Base-by-base conservation (phyloP, 2,329 filamentous ascomycete species). In the Aureobasidium namibiae region DNA sequence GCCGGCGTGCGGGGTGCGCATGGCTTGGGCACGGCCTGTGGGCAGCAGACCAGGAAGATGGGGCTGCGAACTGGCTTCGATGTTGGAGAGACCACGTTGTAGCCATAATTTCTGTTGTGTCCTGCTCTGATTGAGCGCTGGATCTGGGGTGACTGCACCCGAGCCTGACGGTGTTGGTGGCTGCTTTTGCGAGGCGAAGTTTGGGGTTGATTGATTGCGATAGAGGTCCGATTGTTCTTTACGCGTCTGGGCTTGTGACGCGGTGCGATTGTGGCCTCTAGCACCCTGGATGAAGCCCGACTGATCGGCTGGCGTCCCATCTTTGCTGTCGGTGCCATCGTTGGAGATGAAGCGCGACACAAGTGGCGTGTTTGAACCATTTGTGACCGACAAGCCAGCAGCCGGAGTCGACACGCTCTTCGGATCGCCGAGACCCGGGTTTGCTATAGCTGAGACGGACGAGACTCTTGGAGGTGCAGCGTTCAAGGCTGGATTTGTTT, bases 21-120 rank as follows among this genome's bases (percentile, higher is more conserved):
- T 6, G 77, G 76, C 66, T 65, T 62, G 63, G 69, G 70, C 69
- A 21, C 70, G 70, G 41, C 69, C 69, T 13, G 71, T 67, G 33
- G 71, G 70, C 6, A 74, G 64, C 14, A 73, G 70, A 13, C 71
- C 72, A 53, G 68, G 76, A 62, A 73, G 64, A 64, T 74, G 68
- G 60, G 85, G 81, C 31, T 81, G 75, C 0, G 84, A 83, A 31
- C 26, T 61, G 13, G 57, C 58, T 65, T 90, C 87, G 49, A 90
- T 85, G 63, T 82, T 83, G 3, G 86, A 89, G 67, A 85, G 88
- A 31, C 86, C 87, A 38, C 87, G 81, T 67, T 90, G 86, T 1
- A 90, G 78, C 72, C 89, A 86, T 14, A 90, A 76, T 67, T 90
- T 90, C 69, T 90, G 86, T 71, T 90, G 86, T 1, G 86, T 89